These are phyloP conservation scores for Euphrasia confusa DNA, from an alignment of 257 asterid genomes.

Conservation along the genomic window DNA sequence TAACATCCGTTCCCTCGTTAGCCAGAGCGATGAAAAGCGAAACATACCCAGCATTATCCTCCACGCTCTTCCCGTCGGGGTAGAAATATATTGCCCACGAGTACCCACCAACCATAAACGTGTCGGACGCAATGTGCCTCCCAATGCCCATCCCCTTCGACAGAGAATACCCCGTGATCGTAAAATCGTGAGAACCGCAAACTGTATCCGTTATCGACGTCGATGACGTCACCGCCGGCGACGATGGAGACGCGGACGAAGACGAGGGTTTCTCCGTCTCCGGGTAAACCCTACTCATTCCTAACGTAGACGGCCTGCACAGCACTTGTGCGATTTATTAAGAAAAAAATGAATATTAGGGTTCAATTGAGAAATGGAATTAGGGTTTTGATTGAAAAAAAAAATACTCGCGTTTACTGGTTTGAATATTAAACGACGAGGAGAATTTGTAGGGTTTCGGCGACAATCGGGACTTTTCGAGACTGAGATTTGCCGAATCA, in stretches of 20 bases:
- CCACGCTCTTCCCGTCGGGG: constrained; percentile 90
- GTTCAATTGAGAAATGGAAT: too few species aligned
- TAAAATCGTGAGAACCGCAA: constrained; percentile 78
- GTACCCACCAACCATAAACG: constrained; percentile 85
- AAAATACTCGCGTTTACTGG: too few species aligned
- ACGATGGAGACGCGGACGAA: constrained; percentile 34
- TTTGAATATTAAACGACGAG: too few species aligned
- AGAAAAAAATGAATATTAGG: too few species aligned
- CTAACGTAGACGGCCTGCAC: constrained; percentile 28
- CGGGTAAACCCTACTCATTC: constrained; percentile 62
- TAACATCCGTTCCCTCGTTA: constrained; percentile 78
- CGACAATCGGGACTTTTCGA: too few species aligned
- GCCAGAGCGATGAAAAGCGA: constrained; percentile 83
- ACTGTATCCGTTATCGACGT: constrained; percentile 76
- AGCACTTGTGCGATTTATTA: too few species aligned
- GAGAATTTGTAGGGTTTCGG: too few species aligned
- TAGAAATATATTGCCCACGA: constrained; percentile 91
- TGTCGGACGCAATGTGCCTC: constrained; percentile 73
- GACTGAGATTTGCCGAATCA: too few species aligned
- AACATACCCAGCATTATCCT: constrained; percentile 77
- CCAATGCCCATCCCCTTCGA: constrained; percentile 88
- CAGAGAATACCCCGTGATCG: constrained; percentile 75
- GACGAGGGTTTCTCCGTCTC: constrained; percentile 49
- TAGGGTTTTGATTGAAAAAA: too few species aligned
- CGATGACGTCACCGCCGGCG: constrained; percentile 60